Conservation (phyloP, 306 rosid genomes). For the Morella rubra region DNA sequence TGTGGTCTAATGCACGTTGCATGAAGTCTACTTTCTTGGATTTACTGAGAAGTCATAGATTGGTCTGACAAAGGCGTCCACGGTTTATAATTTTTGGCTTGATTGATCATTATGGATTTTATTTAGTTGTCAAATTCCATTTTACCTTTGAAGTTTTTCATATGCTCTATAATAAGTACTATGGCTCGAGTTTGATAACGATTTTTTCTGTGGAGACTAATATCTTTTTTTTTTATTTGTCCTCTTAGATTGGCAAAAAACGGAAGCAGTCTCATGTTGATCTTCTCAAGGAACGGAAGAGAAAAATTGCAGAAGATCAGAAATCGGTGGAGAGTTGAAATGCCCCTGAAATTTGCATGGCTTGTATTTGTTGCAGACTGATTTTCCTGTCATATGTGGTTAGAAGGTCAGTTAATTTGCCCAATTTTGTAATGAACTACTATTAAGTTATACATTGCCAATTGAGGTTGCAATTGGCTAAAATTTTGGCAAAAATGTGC, state of each 20-base stretch:
- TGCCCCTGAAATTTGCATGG: background rate
- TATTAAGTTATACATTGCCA: conserved; percentile 12
- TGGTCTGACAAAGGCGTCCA: background rate
- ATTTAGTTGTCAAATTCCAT: background rate
- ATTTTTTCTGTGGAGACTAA: conserved; percentile 2
- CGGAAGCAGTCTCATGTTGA: conserved; percentile 50
- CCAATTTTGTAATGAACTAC: background rate
- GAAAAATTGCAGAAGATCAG: conserved; percentile 49
- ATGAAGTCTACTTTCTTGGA: background rate
- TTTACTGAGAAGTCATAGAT: background rate
- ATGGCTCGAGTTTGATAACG: background rate
- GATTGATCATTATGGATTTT: background rate
- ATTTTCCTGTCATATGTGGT: conserved; percentile 5
- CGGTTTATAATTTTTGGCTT: background rate
- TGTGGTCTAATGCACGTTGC: background rate
- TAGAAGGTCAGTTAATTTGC: conserved; percentile 12
- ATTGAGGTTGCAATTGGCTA: conserved; percentile 5
- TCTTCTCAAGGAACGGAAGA: conserved; percentile 58
- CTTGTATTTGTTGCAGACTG: background rate
- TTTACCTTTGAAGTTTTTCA: conserved; percentile 3
- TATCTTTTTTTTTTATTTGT: background rate
- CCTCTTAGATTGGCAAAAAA: conserved; percentile 54
- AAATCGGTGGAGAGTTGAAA: conserved; percentile 30
- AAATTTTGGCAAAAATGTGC: conserved; percentile 1
- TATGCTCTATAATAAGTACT: background rate